Evolutionary conservation across 768 basidiomycete genomes (phyloP).

Genomic region (Suillus cothurnatus): DNA sequence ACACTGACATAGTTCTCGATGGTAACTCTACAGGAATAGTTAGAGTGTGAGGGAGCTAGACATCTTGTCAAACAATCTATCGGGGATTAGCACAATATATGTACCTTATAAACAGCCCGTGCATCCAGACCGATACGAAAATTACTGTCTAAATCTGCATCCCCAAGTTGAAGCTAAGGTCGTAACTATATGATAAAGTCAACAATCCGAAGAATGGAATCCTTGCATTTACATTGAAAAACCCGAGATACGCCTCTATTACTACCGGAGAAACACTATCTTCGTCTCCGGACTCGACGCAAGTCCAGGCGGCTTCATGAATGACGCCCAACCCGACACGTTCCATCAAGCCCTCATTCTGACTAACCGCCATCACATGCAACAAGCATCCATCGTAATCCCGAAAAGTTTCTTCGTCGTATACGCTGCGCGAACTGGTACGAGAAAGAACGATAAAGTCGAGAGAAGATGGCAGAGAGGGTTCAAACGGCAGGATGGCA

Average conservation of each 20-base stretch:
- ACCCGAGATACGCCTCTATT: too few relatives aligned
- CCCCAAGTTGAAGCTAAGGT: too few relatives aligned
- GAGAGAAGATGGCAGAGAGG: constrained; percentile 1
- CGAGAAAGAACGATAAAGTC: constrained; percentile 26
- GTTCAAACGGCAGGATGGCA: neutral
- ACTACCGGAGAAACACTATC: neutral
- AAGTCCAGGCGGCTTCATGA: neutral
- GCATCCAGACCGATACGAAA: neutral
- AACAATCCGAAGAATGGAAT: neutral
- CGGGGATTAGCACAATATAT: too few relatives aligned
- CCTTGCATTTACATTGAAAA: neutral
- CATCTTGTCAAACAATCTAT: too few relatives aligned
- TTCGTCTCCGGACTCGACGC: neutral
- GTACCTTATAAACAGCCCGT: too few relatives aligned
- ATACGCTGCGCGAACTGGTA: constrained; percentile 3
- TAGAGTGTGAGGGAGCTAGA: too few relatives aligned
- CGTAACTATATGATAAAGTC: too few relatives aligned
- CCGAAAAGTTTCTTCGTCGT: constrained; percentile 5
- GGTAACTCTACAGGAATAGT: too few relatives aligned
- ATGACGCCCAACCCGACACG: neutral
- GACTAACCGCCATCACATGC: constrained; percentile 24
- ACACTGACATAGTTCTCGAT: too few relatives aligned
- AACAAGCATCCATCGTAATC: constrained; percentile 20
- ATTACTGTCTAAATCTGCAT: neutral
- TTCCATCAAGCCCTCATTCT: neutral